Conservation (phyloP, 805 yeast species). For the Ogataea saltuana region DNA sequence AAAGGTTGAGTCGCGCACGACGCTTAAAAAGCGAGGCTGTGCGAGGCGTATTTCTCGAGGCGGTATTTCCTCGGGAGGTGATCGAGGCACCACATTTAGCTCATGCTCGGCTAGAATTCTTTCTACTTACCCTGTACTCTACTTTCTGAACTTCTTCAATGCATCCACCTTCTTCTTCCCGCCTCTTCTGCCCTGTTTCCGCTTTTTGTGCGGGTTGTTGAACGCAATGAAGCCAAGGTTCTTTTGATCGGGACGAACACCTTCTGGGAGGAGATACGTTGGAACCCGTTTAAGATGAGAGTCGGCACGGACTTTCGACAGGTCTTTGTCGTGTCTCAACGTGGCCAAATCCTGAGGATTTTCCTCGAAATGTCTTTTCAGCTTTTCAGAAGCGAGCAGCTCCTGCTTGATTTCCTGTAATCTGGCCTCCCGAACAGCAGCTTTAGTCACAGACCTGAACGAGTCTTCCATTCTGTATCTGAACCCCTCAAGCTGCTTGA, state of each 20-base stretch:
- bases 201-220: constrained; percentile 46
- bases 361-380: constrained; percentile 93
- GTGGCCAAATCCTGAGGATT: constrained; percentile 91
- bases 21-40: not conserved
- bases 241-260: constrained; percentile 58
- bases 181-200: constrained; percentile 34
- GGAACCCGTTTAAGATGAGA: constrained; percentile 90
- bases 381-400: constrained; percentile 81
- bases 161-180: constrained; percentile 49
- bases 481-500: constrained; percentile 91
- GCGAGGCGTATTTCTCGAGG: not conserved
- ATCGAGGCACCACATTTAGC: not conserved
- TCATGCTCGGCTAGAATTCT: no score
- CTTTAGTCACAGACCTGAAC: constrained; percentile 88
- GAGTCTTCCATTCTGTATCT: constrained; percentile 97
- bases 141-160: constrained; percentile 43
- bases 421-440: constrained; percentile 90
- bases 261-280: constrained; percentile 82
- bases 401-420: constrained; percentile 86
- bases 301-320: constrained; percentile 81
- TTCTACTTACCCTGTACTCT: no score
- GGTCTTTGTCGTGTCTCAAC: constrained; percentile 87
- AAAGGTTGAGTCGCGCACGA: not conserved
- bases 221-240: constrained; percentile 74
- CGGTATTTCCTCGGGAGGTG: not conserved